These are phyloP conservation scores for Chrysanthemum makinoi DNA, from an alignment of 129 eudicot genomes.

Conservation along the genomic window DNA sequence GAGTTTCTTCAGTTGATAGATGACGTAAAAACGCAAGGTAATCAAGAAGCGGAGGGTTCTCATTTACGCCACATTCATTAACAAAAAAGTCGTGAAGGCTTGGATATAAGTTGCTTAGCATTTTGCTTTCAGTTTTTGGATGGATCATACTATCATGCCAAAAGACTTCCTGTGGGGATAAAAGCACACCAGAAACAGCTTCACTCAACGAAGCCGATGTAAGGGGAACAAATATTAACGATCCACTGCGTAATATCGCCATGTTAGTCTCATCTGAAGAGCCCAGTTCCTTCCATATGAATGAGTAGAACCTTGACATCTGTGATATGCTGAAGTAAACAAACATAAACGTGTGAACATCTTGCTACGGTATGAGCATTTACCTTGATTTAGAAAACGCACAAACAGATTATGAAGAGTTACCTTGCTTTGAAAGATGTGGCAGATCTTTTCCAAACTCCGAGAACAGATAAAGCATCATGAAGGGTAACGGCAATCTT, in stretches of 20 bases:
- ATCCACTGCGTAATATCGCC: conserved; percentile 43
- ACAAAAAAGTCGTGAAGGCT: conserved; percentile 75
- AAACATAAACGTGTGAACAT: neutral
- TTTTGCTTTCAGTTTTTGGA: conserved; percentile 36
- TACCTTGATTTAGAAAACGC: neutral
- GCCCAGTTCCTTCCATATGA: conserved; percentile 60
- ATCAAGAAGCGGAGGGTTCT: conserved; percentile 55
- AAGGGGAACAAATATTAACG: conserved; percentile 75
- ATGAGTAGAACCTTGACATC: conserved; percentile 73
- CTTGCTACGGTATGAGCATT: no score
- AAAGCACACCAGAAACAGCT: conserved; percentile 61
- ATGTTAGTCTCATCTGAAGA: conserved; percentile 39
- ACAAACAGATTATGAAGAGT: neutral
- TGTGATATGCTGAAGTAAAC: conserved; percentile 54
- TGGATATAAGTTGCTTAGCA: conserved; percentile 63
- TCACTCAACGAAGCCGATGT: conserved; percentile 34
- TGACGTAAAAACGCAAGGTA: conserved; percentile 67
- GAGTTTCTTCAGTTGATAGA: conserved; percentile 54
- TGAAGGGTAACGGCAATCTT: conserved; percentile 58
- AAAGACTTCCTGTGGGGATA: conserved; percentile 68
- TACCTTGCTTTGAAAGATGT: conserved; percentile 73
- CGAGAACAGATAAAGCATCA: conserved; percentile 57
- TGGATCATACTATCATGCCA: conserved; percentile 66
- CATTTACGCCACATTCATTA: conserved; percentile 73
- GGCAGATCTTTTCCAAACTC: conserved; percentile 59